Percentiles rank a stretch among this genome's conserved stretches.
phyloP scores from a whole-genome alignment of 192 early-diverging fungal species.

The Podila clonocystis region DNA sequence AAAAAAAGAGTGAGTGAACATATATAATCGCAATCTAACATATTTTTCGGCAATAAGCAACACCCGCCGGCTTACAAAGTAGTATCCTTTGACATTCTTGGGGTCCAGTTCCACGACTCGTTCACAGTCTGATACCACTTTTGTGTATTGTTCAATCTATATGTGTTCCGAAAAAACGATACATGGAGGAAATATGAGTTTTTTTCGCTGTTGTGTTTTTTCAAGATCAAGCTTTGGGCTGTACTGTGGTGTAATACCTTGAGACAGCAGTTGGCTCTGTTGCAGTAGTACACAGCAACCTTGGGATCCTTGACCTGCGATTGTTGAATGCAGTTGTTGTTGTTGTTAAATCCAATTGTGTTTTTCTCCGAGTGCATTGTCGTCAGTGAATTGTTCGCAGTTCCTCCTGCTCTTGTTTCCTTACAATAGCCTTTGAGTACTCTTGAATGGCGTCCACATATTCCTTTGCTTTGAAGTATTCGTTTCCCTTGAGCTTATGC shows the following conservation, averaged over 20 bases:
- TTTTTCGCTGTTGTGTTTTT: neutral
- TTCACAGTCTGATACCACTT: slow-evolving; percentile 71
- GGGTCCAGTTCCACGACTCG: slow-evolving; percentile 73
- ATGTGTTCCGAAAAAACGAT: neutral
- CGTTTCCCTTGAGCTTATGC: slow-evolving; percentile 70
- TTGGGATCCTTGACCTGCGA: slow-evolving; percentile 68
- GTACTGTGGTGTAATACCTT: slow-evolving; percentile 38
- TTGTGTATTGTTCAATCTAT: slow-evolving; percentile 63
- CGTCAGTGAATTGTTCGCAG: neutral
- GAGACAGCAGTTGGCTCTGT: slow-evolving; percentile 80
- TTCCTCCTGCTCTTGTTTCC: neutral
- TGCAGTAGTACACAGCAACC: slow-evolving; percentile 81
- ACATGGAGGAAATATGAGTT: neutral
- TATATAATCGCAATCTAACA: neutral
- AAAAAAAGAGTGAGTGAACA: neutral
- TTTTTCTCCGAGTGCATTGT: neutral
- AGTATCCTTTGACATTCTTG: slow-evolving; percentile 74
- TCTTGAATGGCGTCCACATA: slow-evolving; percentile 76
- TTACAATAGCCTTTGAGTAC: slow-evolving; percentile 82
- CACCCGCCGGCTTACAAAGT: slow-evolving; percentile 58
- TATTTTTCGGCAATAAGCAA: neutral
- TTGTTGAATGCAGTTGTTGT: neutral
- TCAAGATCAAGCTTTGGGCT: neutral
- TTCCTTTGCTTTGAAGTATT: slow-evolving; percentile 61
- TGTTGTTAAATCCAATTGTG: neutral